Evolutionary conservation across 2,329 filamentous ascomycete species (phyloP).

Genomic region (Aspergillus pseudoviridinutans): DNA sequence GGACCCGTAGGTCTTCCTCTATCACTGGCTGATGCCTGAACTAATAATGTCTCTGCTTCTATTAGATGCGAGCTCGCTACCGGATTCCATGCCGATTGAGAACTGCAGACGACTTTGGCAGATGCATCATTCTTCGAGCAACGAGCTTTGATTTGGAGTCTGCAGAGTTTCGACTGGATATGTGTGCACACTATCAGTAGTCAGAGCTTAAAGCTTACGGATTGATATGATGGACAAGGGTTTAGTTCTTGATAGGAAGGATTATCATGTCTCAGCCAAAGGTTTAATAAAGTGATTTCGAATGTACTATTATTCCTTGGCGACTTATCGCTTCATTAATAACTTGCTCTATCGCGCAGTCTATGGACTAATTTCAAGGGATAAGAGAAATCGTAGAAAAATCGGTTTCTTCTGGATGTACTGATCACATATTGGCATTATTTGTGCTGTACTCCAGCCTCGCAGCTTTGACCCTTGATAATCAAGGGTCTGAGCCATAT

Average conservation of each 20-base stretch:
- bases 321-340: background rate
- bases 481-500: background rate
- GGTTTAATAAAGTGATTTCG: background rate
- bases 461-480: background rate
- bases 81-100: conserved; percentile 12
- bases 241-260: background rate
- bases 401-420: background rate
- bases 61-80: conserved; percentile 21
- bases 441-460: background rate
- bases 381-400: background rate
- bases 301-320: background rate
- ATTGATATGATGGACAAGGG: background rate
- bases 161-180: background rate
- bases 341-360: background rate
- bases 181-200: background rate
- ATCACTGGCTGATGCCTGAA: background rate
- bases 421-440: background rate
- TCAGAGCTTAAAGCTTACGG: background rate
- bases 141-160: background rate
- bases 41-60: conserved; percentile 2
- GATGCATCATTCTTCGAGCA: background rate
- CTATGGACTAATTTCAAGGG: background rate
- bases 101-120: background rate
- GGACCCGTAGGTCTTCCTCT: conserved; percentile 37
- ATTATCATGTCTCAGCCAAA: background rate